A percentile compares a stretch with the other conserved stretches of the same genome.
Conservation (phyloP, 257 asterid species). For the Galeopsis tetrahit region DNA sequence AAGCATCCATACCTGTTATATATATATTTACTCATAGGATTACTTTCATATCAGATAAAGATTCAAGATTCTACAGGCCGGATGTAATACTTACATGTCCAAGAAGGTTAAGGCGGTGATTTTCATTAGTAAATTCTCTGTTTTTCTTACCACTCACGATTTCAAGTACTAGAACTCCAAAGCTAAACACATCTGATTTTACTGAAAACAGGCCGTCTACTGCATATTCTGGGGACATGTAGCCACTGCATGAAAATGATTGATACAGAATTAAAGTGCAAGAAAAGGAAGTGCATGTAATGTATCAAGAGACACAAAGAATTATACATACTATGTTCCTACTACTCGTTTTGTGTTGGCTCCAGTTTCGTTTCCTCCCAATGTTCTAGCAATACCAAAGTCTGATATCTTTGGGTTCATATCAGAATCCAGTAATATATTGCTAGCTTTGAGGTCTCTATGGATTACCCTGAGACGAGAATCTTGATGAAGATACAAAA, state of each 20-base stretch:
- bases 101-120: conserved; percentile 43
- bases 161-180: no score
- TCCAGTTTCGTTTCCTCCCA: conserved; percentile 29
- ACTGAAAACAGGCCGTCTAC: conserved; percentile 42
- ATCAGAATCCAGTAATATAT: no score
- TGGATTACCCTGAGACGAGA: conserved; percentile 51
- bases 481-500: conserved; percentile 56
- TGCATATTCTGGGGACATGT: conserved; percentile 48
- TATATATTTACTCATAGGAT: neutral
- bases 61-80: neutral
- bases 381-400: conserved; percentile 53
- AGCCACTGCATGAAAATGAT: conserved; percentile 35
- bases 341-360: conserved; percentile 23
- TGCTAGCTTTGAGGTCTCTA: no score
- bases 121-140: conserved; percentile 35
- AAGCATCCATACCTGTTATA: conserved; percentile 41
- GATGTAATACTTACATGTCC: conserved; percentile 41
- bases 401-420: conserved; percentile 56
- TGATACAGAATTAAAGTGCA: neutral
- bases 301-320: neutral
- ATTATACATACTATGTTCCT: conserved; percentile 31
- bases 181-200: conserved; percentile 40
- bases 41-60: neutral
- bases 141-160: conserved; percentile 37
- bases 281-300: neutral